Conservation (phyloP, 352 stramenopile genomes). For the Pythium phragmiticola region DNA sequence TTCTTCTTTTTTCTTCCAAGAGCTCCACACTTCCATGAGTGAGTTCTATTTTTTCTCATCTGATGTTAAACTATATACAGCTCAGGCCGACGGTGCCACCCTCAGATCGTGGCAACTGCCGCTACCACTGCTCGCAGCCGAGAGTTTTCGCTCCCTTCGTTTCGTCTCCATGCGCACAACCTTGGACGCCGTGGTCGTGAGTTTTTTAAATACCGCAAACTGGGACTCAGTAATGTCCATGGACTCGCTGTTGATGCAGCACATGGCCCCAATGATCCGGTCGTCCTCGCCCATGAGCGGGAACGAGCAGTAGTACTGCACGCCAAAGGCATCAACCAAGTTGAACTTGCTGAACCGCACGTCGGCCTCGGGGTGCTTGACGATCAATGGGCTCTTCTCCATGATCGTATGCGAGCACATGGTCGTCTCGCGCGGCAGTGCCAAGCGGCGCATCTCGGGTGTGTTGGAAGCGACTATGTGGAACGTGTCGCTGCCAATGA, state of each 20-base stretch:
- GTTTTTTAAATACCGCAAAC: constrained; percentile 49
- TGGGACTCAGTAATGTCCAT: constrained; percentile 52
- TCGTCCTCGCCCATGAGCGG: constrained; percentile 40
- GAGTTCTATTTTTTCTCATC: neutral
- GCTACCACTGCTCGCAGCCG: neutral
- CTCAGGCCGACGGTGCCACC: constrained; percentile 8
- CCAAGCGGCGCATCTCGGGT: constrained; percentile 26
- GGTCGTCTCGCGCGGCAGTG: constrained; percentile 45
- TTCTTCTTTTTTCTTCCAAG: neutral
- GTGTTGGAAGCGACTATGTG: constrained; percentile 38
- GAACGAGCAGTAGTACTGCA: constrained; percentile 71
- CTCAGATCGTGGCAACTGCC: neutral
- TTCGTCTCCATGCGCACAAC: constrained; percentile 15
- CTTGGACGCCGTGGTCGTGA: constrained; percentile 29
- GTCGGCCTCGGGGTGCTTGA: constrained; percentile 42
- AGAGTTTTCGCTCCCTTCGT: neutral
- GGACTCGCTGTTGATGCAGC: constrained; percentile 37
- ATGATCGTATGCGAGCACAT: constrained; percentile 66
- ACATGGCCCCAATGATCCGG: constrained; percentile 44
- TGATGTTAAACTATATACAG: neutral
- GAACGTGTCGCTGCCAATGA: constrained; percentile 44
- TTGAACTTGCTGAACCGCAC: constrained; percentile 28
- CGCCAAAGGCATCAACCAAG: constrained; percentile 35
- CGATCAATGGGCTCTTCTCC: constrained; percentile 45
- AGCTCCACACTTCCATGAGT: neutral